A percentile compares a stretch with the other conserved stretches of the same genome.
phyloP scores from a whole-genome alignment of 371 early-diverging fungal species.

The Actinomucor elegans region DNA sequence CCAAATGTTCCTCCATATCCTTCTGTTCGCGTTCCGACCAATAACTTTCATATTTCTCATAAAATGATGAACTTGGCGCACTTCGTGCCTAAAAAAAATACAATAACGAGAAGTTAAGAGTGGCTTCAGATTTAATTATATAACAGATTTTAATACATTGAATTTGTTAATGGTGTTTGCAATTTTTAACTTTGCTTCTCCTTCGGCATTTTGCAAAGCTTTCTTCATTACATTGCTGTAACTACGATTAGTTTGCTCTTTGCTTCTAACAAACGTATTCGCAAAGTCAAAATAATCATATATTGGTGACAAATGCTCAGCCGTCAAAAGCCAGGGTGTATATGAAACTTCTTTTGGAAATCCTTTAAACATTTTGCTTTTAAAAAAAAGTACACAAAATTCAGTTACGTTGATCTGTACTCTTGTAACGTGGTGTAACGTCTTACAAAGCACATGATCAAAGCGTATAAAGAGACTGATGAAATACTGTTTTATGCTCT shows the following conservation, averaged over 20 bases:
- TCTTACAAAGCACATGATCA: no score
- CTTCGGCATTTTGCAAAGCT: slow-evolving; percentile 5
- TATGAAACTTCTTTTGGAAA: no score
- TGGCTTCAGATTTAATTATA: slow-evolving; percentile 3
- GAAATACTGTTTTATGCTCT: no score
- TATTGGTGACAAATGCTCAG: slow-evolving; percentile 6
- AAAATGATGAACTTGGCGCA: slow-evolving; percentile 5
- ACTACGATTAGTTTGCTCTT: slow-evolving; percentile 1
- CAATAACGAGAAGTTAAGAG: slow-evolving; percentile 10
- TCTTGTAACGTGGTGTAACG: no score
- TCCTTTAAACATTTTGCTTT: slow-evolving; percentile 8
- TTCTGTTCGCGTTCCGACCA: slow-evolving; percentile 7
- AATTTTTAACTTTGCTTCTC: slow-evolving; percentile 5
- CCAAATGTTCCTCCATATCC: slow-evolving; percentile 12
- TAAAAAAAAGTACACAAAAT: not conserved
- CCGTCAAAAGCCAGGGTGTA: slow-evolving; percentile 9
- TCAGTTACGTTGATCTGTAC: no score
- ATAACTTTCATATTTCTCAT: slow-evolving; percentile 10
- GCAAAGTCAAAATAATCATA: slow-evolving; percentile 17
- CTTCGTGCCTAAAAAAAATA: slow-evolving; percentile 15
- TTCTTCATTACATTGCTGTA: slow-evolving; percentile 8
- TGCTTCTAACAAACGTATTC: slow-evolving; percentile 5
- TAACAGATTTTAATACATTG: slow-evolving; percentile 13
- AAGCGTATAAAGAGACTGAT: no score
- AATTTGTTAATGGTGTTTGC: slow-evolving; percentile 6